Evolutionary conservation across 768 basidiomycete genomes (phyloP).

Genomic region (Pulveroboletus sp.): DNA sequence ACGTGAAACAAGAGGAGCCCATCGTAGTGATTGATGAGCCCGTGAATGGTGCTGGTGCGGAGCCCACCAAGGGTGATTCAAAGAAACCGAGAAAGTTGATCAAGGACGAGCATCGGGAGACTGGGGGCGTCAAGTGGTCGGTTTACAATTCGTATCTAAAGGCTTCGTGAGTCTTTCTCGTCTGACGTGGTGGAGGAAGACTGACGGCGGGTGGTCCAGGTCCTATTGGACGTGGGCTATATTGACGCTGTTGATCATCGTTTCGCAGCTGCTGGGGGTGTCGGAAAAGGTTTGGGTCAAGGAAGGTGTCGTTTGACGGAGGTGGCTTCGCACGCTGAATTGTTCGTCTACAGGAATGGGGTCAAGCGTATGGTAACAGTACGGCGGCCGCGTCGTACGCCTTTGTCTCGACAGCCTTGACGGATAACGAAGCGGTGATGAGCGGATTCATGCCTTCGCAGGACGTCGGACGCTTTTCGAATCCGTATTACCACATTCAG

Average conservation of each 20-base stretch:
- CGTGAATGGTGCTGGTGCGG: constrained; percentile 1
- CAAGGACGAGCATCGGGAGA: constrained; percentile 78
- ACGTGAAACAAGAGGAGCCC: constrained; percentile 43
- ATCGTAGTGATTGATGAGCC: constrained; percentile 12
- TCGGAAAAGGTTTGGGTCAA: constrained; percentile 31
- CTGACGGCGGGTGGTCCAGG: too few species aligned
- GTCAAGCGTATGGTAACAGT: constrained; percentile 19
- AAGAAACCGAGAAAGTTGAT: constrained; percentile 73
- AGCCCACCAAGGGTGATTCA: constrained; percentile 1
- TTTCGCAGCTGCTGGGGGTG: constrained; percentile 25
- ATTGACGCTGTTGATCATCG: constrained; percentile 20
- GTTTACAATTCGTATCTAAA: constrained; percentile 66
- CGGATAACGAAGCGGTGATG: constrained; percentile 30
- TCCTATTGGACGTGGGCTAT: constrained; percentile 32
- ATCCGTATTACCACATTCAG: constrained; percentile 17
- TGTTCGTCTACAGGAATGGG: constrained; percentile 26
- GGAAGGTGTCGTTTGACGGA: constrained; percentile 9
- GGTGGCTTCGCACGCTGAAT: not conserved
- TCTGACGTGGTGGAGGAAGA: not conserved
- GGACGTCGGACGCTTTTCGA: constrained; percentile 13
- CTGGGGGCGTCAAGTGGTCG: constrained; percentile 78
- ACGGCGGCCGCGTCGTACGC: constrained; percentile 8
- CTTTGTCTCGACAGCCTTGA: constrained; percentile 21
- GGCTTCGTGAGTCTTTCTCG: constrained; percentile 48
- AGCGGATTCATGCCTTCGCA: constrained; percentile 20